Base-by-base conservation (phyloP, 2,329 filamentous ascomycete species). In the Trichoderma sp. region DNA sequence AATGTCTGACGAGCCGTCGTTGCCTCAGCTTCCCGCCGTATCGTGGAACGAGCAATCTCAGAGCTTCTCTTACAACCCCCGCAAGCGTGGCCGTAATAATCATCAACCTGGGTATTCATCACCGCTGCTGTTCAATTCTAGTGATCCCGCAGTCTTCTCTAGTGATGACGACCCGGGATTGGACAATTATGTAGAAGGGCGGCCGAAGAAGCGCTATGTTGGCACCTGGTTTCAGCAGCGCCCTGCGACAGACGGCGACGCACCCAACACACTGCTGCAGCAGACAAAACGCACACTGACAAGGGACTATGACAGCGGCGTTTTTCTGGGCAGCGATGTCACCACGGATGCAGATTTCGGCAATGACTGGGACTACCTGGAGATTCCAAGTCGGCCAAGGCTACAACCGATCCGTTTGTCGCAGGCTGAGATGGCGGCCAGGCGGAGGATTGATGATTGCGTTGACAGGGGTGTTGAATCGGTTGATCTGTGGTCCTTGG, bases 101-200 rank as follows among this genome's bases (percentile, higher is more conserved):
- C 72, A 76, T 21, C 72, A 68, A 24, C 69, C 74, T 32, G 74
- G 74, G 28, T 74, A 76, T 69, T 75, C 76, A 66, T 73, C 76
- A 46, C 71, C 77, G 5, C 70, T 74, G 2, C 74, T 81, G 46
- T 80, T 85, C 75, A 88, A 89, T 75, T 92, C 89, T 24, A 92
- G 90, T 75, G 90, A 93, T 74, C 89, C 90, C 4, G 85, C 88
- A 59, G 77, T 92, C 30, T 93, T 93, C 78, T 92, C 89, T 4
- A 90, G 88, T 76, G 90, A 93, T 69, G 90, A 92, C 74, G 90
- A 91, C 68, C 88, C 88, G 3, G 85, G 86, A 1, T 77, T 89
- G 59, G 89, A 91, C 70, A 90, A 90, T 73, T 91, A 91, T 74
- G 80, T 83, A 28, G 80, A 85, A 59, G 83, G 83, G 1, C 81